These are phyloP conservation scores for Rutstroemia sp. DNA, from an alignment of 2,329 filamentous ascomycete species.

Conservation along the genomic window DNA sequence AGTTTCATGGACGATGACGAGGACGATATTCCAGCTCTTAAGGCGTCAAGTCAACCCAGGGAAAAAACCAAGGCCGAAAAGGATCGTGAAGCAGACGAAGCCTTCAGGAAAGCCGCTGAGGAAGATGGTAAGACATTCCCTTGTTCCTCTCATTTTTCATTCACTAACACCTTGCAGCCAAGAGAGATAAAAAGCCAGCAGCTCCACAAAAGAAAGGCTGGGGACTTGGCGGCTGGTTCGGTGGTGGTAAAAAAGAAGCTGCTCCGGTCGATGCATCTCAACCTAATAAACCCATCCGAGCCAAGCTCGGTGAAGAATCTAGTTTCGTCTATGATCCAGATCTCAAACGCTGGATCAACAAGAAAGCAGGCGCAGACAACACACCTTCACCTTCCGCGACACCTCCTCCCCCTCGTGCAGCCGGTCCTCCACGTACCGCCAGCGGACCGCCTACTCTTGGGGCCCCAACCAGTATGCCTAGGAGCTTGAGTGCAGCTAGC, in stretches of 20 bases:
- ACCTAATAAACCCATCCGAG: conserved; percentile 68
- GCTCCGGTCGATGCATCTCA: conserved; percentile 29
- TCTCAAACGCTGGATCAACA: conserved; percentile 98
- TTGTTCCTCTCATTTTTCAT: background rate
- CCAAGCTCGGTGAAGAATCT: conserved; percentile 90
- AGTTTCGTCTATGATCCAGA: conserved; percentile 92
- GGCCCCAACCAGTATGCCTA: no score
- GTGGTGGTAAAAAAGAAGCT: conserved; percentile 55
- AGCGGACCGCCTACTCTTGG: background rate
- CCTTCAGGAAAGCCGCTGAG: conserved; percentile 77
- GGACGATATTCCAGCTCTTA: conserved; percentile 51
- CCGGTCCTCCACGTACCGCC: conserved; percentile 33
- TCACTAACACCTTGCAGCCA: conserved; percentile 39
- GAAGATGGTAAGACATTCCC: conserved; percentile 51
- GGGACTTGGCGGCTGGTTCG: conserved; percentile 81
- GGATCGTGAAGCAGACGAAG: conserved; percentile 75
- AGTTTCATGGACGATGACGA: conserved; percentile 80
- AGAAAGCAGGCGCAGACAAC: conserved; percentile 65
- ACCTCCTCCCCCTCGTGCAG: conserved; percentile 66
- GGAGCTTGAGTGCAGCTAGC: background rate
- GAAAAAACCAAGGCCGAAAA: conserved; percentile 59
- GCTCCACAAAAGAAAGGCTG: conserved; percentile 56
- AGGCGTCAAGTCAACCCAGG: conserved; percentile 32
- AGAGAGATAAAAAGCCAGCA: conserved; percentile 46
- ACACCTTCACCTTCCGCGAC: conserved; percentile 54